Evolutionary conservation across 768 basidiomycete genomes (phyloP), one percentile per base, ranked within the genome.

Genomic region (Dioszegia aurantiaca): DNA sequence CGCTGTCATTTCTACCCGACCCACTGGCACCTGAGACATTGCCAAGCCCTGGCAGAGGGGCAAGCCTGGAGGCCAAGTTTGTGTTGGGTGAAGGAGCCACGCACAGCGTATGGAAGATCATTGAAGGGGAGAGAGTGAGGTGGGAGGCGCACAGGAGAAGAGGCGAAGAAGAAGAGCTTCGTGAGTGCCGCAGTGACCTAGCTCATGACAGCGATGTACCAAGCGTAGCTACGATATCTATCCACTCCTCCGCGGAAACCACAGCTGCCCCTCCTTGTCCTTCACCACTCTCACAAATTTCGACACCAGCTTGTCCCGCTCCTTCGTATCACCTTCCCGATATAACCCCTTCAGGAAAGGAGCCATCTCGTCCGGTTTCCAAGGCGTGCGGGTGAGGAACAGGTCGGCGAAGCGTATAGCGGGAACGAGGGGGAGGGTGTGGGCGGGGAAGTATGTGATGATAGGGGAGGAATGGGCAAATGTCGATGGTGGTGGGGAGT

Each of bases 281-380:
- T 86, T 88, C 41, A 85, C 82, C 2, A 88, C 83, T 44, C 93
- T 80, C 33, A 89, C 89, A 69, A 87, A 89, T 78, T 91, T 97
- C 41, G 90, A 82, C 37, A 95, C 78, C 61, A 94, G 72, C 73
- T 86, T 90, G 72, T 98, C 93, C 39, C 88, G 81, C 69, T 90
- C 90, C 76, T 95, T 94, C 8, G 80, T 78, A 70, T 89, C 85
- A n/a, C 91, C 80, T 26, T 70, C 73, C 16, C 64, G 36, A 0
- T 86, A 86, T 55, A 95, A 84, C 61, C 90, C 90, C 5, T 80
- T 77, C 12, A 98, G 78, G 78, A 93, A 98, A 3, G 87, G 88
- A 26, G 79, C 77, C 59, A 97, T 87, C 17, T 93, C 90, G 12
- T 87, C 85, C 5, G 81, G 82, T 68, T 82, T 85, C 79, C 79